Base-by-base conservation (phyloP, 164 flowering plant species). In the Liquidambar formosana region DNA sequence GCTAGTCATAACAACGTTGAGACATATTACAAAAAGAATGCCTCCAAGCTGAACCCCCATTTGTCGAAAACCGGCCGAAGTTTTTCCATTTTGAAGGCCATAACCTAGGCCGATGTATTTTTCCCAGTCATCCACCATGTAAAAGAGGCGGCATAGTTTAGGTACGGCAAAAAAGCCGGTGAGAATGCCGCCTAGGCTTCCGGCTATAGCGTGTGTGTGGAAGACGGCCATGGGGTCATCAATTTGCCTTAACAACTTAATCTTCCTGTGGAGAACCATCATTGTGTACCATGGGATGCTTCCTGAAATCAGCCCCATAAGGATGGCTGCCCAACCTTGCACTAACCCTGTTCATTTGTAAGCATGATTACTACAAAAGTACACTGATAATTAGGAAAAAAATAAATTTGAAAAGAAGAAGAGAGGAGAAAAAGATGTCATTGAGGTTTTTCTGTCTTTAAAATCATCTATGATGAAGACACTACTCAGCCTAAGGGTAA, bases 261-360 rank as follows among this genome's bases (percentile, higher is more conserved):
- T 9, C 43, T 71, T 77, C 57, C 78, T 80, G 81, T 84, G 84
- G n/a, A 84, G 64, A 13, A 82, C 66, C 84, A 78, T 84, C 84
- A 84, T 80, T n/a, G 85, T 84, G 80, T 57, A 80, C 88, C 88
- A 84, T 25, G 88, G 88, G 38, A 84, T 61, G 59, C 82, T 78
- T 22, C 88, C 88, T 5, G 88, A 84, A 16, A 77, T 59, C 1
- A 84, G 2, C 1, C 85, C 85, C 85, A 82, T 84, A 3, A 84
- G 1, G 1, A 82, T 80, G 0, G 88, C 85, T 22, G 85, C 88
- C 88, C 88, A 84, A 0, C 81, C 69, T 73, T 84, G 85, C 21
- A 75, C 78, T 0, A 78, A 66, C 23, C 78, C 77, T 77, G 74
- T 27, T 16, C 45, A 15, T 22, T 41, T 9, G 41, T 27, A 28